Conservation (phyloP, 139 green algal genomes). For the Coelastrella sp. region DNA sequence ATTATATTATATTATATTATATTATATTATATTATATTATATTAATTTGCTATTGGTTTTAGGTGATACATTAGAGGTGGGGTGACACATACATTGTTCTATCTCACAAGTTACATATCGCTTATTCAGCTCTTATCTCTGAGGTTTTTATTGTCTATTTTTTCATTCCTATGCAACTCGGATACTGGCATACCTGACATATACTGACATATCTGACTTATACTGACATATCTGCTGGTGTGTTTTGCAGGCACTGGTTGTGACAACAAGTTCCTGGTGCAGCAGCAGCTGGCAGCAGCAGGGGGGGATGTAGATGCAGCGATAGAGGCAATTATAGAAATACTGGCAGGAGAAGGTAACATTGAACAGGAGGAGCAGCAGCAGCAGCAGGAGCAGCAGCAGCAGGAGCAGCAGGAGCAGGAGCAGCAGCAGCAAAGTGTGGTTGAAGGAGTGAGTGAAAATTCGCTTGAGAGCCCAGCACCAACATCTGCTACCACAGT, state of each 20-base stretch:
- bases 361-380: constrained; percentile 7
- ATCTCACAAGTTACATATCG: too few species aligned
- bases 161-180: too few species aligned
- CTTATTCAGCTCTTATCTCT: too few species aligned
- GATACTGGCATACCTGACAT: too few species aligned
- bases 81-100: too few species aligned
- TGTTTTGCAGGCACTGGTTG: constrained; percentile 51
- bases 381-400: constrained; percentile 26
- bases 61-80: too few species aligned
- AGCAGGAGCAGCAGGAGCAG: constrained; percentile 36
- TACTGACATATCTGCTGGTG: background rate
- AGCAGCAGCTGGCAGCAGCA: constrained; percentile 45
- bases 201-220: too few species aligned
- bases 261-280: constrained; percentile 28
- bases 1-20: too few species aligned
- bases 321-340: constrained; percentile 69
- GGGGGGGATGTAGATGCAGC: constrained; percentile 61
- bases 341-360: constrained; percentile 35
- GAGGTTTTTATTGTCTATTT: too few species aligned
- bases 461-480: background rate
- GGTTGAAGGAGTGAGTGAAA: background rate
- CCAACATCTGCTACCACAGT: too few species aligned
- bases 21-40: too few species aligned
- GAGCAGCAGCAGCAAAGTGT: background rate
- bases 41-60: too few species aligned